Base-by-base conservation (phyloP, 352 stramenopile species). In the Phytophthora aleatoria region DNA sequence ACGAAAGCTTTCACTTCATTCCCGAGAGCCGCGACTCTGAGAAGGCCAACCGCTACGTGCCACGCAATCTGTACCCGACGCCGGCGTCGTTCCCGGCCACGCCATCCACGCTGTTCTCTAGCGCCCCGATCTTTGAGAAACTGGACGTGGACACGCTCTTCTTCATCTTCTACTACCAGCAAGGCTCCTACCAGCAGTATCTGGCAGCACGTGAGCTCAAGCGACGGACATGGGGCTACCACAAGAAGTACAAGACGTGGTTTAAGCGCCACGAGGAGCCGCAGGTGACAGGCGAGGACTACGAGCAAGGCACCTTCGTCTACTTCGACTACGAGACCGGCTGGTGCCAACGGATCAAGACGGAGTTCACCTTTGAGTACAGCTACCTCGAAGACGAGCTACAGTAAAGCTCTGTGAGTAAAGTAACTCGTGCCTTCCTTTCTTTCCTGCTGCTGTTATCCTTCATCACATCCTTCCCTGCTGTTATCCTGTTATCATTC, bases 161-260 rank as follows among this genome's bases (percentile, higher is more conserved):
- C 78, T 99, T 99, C 74, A 98, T 99, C 73, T 99, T 99, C 78
- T 99, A 99, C 85, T 99, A 99, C 78, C 91, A 98, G 67, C 97
- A 99, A 79, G 97, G 96, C 50, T 99, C 96, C 12, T 99, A 99
- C 77, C 96, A 99, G 79, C 98, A 99, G 83, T 99, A 99, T 67
- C 79, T 99, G 52, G 98, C 97, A 20, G 98, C 98, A 26, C 85
- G 94, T 5, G 96, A 99, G 74, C 90, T 99, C 51, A 99, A 99
- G 83, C 97, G 97, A 72, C 94, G 98, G 73, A 98, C 91, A 67
- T 99, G 98, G 98, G 87, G 98, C 39, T 99, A 99, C 80, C 97
- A 99, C 85, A 99, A 99, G 71, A 99, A 99, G 91, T 99, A 99
- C 83, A 98, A 98, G 87, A 99, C 98, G 44, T 99, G 98, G 98